Evolutionary conservation across 257 asterid species (phyloP).

Genomic region (Solanum chilense): DNA sequence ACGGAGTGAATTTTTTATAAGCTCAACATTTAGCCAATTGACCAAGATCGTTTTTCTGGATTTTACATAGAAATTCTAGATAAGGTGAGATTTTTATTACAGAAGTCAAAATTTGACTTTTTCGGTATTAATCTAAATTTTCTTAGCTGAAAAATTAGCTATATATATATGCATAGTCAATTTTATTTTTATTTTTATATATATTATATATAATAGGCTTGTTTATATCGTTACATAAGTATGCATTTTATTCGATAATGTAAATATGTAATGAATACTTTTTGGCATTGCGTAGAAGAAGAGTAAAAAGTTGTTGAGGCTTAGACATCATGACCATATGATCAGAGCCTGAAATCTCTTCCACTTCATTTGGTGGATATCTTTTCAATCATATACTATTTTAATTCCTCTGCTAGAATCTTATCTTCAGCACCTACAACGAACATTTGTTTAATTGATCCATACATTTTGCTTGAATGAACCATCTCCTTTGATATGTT

Average conservation of each 20-base stretch:
- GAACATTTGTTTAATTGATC: not conserved
- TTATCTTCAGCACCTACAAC: fast-evolving
- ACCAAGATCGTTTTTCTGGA: not conserved
- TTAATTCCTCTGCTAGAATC: not conserved
- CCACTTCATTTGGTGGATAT: conserved; percentile 19
- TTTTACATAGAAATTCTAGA: not conserved
- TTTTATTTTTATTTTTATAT: no score
- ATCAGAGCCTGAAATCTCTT: conserved; percentile 13
- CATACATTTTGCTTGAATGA: conserved; percentile 2
- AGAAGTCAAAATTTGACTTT: not conserved
- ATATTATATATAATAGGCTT: no score
- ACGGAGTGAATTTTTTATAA: not conserved
- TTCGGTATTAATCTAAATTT: no score
- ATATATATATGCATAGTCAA: not conserved
- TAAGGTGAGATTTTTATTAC: not conserved
- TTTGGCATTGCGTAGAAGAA: not conserved
- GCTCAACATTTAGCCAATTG: not conserved
- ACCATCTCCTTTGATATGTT: conserved; percentile 1
- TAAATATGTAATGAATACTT: not conserved
- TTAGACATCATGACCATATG: conserved; percentile 27
- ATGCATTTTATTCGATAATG: no score
- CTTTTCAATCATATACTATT: conserved; percentile 12
- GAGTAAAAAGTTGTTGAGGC: conserved; percentile 10
- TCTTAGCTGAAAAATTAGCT: no score
- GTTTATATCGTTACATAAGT: no score